Percentiles rank a stretch among this genome's conserved stretches.
phyloP scores from a whole-genome alignment of 1,139 yeast genomes.

The Taphrina flavorubra region DNA sequence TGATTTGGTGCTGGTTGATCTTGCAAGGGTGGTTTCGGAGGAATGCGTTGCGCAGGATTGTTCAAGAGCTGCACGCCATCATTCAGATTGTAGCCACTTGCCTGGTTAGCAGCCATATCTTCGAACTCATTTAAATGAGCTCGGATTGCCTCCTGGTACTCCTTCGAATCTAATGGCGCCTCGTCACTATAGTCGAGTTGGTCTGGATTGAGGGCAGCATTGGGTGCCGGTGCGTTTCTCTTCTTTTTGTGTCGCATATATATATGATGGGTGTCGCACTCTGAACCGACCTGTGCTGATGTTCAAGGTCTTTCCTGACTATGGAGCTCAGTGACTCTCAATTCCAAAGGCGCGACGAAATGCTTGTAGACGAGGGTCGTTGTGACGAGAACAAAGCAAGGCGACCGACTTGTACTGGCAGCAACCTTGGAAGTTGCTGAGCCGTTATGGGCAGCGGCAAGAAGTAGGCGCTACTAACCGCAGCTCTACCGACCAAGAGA shows the following conservation, averaged over 20 bases:
- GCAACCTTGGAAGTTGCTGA: background rate
- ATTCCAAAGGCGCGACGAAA: background rate
- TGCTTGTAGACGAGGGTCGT: background rate
- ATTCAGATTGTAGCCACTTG: constrained; percentile 1
- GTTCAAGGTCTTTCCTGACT: background rate
- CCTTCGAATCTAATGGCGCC: constrained; percentile 20
- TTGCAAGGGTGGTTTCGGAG: background rate
- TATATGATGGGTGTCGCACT: background rate
- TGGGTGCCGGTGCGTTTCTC: constrained; percentile 11
- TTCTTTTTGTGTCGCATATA: constrained; percentile 33
- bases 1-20: background rate
- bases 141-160: constrained; percentile 37
- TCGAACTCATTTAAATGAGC: constrained; percentile 38
- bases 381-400: background rate
- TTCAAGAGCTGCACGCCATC: background rate
- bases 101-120: constrained; percentile 13
- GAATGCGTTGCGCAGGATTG: background rate
- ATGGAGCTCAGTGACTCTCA: background rate
- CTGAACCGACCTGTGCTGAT: background rate
- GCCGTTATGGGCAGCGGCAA: constrained; percentile 3
- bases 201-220: constrained; percentile 12
- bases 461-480: constrained; percentile 10
- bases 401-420: background rate
- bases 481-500: constrained; percentile 2
- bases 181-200: constrained; percentile 22